These are phyloP conservation scores for Cyanidium caldarium DNA, from an alignment of 23 red algal genomes.

Conservation along the genomic window DNA sequence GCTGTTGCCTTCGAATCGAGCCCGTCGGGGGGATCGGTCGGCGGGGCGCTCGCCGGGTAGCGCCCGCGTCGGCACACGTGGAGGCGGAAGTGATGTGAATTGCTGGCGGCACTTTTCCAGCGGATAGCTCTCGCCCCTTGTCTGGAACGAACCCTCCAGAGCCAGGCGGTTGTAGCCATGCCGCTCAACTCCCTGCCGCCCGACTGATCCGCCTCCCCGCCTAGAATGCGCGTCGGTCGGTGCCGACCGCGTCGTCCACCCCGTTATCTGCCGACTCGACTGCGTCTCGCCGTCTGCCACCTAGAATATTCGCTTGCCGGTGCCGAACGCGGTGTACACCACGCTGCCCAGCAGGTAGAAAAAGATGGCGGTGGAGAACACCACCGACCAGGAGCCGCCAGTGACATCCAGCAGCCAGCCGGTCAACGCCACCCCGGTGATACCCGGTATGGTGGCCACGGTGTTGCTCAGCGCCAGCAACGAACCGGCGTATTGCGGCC, in stretches of 20 bases:
- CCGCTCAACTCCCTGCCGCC: neutral
- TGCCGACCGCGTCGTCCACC: neutral
- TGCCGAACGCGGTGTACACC: conserved; percentile 68
- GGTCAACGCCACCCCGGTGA: conserved; percentile 87
- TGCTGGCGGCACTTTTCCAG: neutral
- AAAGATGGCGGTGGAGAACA: conserved; percentile 70
- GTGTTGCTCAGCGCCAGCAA: conserved; percentile 93
- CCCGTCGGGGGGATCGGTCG: too few relatives aligned
- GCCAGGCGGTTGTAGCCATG: conserved; percentile 6
- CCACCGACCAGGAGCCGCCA: conserved; percentile 49
- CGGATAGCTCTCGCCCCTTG: neutral
- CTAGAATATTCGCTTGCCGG: conserved; percentile 71
- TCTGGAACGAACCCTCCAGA: conserved; percentile 11
- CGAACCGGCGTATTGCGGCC: conserved; percentile 62
- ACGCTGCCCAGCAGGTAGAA: conserved; percentile 84
- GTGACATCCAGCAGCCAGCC: conserved; percentile 86
- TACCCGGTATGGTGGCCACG: conserved; percentile 80
- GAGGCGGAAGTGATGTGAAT: neutral
- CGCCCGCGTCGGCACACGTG: too few relatives aligned
- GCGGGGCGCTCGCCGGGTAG: too few relatives aligned
- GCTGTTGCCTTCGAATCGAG: too few relatives aligned
- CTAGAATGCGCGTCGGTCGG: neutral
- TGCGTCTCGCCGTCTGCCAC: neutral
- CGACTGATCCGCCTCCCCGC: conserved; percentile 1
- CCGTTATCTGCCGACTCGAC: neutral